Evolutionary conservation across 495 filamentous ascomycete genomes (phyloP).

Genomic region (Aspergillus ellipticus): DNA sequence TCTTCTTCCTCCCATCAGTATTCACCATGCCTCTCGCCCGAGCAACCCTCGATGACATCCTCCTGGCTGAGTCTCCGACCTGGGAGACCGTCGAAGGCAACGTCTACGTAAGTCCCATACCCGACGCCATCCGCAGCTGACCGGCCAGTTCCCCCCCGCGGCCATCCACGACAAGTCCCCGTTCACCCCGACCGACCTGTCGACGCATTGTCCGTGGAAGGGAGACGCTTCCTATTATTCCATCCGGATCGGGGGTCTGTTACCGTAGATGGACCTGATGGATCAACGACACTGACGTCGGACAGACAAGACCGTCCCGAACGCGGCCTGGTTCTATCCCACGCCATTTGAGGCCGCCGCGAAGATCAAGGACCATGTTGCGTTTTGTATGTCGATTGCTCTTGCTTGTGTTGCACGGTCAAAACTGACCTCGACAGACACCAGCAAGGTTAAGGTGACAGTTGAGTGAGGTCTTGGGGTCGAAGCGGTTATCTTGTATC

Average conservation of each 20-base stretch:
- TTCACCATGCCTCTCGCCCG: conserved; percentile 48
- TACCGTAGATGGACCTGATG: background rate
- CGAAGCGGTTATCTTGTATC: no score
- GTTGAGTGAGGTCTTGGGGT: conserved; percentile 17
- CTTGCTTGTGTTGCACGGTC: background rate
- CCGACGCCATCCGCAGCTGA: conserved; percentile 2
- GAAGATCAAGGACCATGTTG: conserved; percentile 60
- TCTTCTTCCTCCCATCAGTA: background rate
- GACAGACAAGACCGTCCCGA: conserved; percentile 50
- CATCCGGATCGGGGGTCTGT: conserved; percentile 53
- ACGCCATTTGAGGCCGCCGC: conserved; percentile 53
- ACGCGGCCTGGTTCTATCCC: conserved; percentile 69
- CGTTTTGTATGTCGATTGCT: conserved; percentile 55
- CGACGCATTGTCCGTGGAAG: conserved; percentile 65
- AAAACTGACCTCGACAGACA: conserved; percentile 24
- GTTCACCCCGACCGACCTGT: conserved; percentile 46
- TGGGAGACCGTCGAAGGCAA: conserved; percentile 71
- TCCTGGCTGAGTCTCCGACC: conserved; percentile 56
- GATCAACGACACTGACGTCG: no score
- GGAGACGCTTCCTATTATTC: conserved; percentile 67
- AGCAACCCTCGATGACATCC: conserved; percentile 54
- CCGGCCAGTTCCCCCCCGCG: conserved; percentile 31
- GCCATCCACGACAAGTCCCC: conserved; percentile 40
- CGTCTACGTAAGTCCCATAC: conserved; percentile 54
- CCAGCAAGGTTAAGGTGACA: conserved; percentile 38